Percentiles rank a stretch among this genome's conserved stretches.
phyloP scores from a whole-genome alignment of 805 yeast species.

The Lachancea sp. region DNA sequence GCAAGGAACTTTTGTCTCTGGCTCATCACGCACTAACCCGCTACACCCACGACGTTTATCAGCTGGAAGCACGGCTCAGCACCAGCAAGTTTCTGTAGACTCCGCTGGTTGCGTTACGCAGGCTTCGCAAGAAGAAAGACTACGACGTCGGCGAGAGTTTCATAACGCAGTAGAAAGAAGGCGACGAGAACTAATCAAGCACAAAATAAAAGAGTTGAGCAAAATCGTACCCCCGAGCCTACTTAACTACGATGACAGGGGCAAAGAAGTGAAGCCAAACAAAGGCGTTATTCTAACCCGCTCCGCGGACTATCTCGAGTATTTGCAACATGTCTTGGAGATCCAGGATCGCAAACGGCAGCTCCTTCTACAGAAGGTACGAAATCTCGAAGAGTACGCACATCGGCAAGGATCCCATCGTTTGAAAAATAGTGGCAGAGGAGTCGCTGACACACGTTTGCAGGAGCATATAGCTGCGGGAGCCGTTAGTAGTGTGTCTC shows the following conservation, averaged over 20 bases:
- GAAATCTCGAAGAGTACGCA: constrained; percentile 28
- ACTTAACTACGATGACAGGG: constrained; percentile 40
- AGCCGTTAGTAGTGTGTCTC: constrained; percentile 10
- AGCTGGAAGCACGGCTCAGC: constrained; percentile 25
- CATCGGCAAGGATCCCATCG: neutral
- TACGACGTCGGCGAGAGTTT: constrained; percentile 74
- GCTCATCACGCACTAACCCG: constrained; percentile 26
- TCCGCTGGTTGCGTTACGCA: constrained; percentile 11
- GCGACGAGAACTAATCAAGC: constrained; percentile 85
- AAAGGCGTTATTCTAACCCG: constrained; percentile 71
- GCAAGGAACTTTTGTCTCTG: constrained; percentile 26
- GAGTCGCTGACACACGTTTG: neutral
- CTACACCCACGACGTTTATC: constrained; percentile 32
- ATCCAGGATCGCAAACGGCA: constrained; percentile 46
- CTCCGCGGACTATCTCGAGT: constrained; percentile 73
- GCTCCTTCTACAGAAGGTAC: constrained; percentile 37
- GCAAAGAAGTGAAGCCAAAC: constrained; percentile 71
- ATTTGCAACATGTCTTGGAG: constrained; percentile 53
- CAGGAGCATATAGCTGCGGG: neutral
- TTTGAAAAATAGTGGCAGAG: constrained; percentile 1
- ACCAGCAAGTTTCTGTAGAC: neutral
- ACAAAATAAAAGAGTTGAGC: constrained; percentile 79
- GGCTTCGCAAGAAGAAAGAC: constrained; percentile 52
- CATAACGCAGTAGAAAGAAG: constrained; percentile 94
- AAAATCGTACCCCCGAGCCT: constrained; percentile 72